A percentile compares a stretch with the other conserved stretches of the same genome.
phyloP scores from a whole-genome alignment of 2,329 filamentous ascomycete species.

The Claviceps spartinae region DNA sequence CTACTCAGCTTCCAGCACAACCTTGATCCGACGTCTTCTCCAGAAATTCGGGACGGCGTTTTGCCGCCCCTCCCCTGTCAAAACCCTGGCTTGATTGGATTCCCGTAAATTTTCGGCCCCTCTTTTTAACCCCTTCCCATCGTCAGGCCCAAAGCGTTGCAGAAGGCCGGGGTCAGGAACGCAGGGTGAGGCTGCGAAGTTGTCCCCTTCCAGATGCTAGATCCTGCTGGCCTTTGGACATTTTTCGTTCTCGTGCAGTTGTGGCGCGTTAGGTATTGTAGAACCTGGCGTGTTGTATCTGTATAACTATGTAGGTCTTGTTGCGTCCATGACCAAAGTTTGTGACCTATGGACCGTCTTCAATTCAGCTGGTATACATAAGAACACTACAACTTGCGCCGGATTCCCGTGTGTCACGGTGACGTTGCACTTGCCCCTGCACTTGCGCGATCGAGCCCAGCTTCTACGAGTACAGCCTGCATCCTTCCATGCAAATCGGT shows the following conservation, averaged over 20 bases:
- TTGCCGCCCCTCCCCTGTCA: neutral
- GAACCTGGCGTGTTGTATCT: no score
- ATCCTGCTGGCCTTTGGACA: no score
- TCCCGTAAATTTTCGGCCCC: constrained; percentile 6
- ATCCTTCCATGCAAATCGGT: neutral
- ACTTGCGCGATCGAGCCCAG: neutral
- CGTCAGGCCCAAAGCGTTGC: neutral
- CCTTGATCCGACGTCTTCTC: neutral
- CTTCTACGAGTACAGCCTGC: neutral
- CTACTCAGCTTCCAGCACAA: neutral
- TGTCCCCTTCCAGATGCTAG: no score
- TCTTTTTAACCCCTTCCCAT: neutral
- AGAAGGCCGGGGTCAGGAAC: neutral
- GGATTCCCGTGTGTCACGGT: neutral
- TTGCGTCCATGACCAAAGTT: no score
- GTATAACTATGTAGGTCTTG: no score
- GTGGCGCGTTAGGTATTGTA: no score
- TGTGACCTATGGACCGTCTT: no score
- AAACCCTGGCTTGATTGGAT: neutral
- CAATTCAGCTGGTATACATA: neutral
- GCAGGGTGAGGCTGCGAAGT: no score
- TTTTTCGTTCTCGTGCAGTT: no score
- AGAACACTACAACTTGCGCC: neutral
- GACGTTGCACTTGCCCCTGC: neutral
- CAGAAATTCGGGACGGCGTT: constrained; percentile 4